Evolutionary conservation across 208 protist species (phyloP).

Genomic region (Trypanosoma caninum): DNA sequence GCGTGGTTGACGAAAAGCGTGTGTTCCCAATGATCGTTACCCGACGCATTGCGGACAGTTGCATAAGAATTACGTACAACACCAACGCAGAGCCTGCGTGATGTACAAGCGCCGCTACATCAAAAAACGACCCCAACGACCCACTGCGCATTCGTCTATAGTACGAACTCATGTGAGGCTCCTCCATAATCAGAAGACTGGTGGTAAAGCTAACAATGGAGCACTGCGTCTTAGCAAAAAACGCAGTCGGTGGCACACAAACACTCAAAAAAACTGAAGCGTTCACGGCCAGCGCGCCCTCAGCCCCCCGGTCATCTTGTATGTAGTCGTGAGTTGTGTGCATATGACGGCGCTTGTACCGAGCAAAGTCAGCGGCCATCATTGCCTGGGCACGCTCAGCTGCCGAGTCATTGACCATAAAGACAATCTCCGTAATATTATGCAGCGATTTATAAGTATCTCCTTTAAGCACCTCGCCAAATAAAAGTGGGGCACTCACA

Average conservation of each 20-base stretch:
- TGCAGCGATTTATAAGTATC: constrained; percentile 6
- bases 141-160: constrained; percentile 1
- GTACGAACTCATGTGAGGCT: constrained; percentile 24
- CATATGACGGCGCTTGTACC: constrained; percentile 38
- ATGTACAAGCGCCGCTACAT: constrained; percentile 11
- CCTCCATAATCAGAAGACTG: constrained; percentile 69
- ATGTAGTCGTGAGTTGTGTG: constrained; percentile 53
- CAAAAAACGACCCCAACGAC: background rate
- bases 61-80: constrained; percentile 21
- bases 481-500: constrained; percentile 32
- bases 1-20: constrained; percentile 17
- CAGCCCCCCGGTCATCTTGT: constrained; percentile 25
- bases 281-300: constrained; percentile 57
- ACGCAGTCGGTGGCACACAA: constrained; percentile 32
- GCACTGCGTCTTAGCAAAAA: constrained; percentile 24
- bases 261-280: constrained; percentile 75
- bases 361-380: constrained; percentile 60
- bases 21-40: background rate
- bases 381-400: constrained; percentile 58
- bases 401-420: constrained; percentile 40
- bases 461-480: constrained; percentile 27
- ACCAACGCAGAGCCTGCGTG: constrained; percentile 20
- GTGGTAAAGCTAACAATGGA: constrained; percentile 73
- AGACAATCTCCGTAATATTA: constrained; percentile 18
- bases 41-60: background rate